A percentile compares a stretch with the other conserved stretches of the same genome.
phyloP scores from a whole-genome alignment of 2,329 filamentous ascomycete species.

The Knufia petricola region DNA sequence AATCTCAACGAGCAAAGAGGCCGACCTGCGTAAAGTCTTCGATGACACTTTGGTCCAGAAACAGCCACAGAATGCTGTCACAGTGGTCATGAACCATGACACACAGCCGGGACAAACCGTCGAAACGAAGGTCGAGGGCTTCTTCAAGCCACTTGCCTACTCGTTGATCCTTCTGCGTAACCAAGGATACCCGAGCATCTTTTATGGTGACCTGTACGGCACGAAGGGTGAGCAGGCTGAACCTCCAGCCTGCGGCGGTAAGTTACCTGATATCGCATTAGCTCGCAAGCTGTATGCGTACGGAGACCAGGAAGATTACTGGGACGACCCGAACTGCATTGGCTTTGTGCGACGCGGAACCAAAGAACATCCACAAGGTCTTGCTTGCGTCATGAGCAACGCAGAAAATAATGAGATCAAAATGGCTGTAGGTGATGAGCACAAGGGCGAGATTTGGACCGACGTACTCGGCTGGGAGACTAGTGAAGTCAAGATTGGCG shows the following conservation, averaged over 20 bases:
- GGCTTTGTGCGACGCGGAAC: conserved; percentile 48
- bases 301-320: conserved; percentile 51
- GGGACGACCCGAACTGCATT: conserved; percentile 46
- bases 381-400: conserved; percentile 45
- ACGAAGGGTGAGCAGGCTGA: conserved; percentile 34
- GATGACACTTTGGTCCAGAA: conserved; percentile 45
- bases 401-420: conserved; percentile 37
- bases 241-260: conserved; percentile 42
- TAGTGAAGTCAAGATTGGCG: conserved; percentile 45
- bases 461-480: conserved; percentile 47
- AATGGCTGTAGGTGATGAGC: conserved; percentile 49
- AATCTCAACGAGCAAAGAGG: conserved; percentile 44
- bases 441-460: conserved; percentile 50
- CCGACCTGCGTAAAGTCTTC: conserved; percentile 51
- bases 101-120: conserved; percentile 22
- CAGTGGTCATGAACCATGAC: conserved; percentile 48
- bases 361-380: conserved; percentile 35
- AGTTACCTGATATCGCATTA: conserved; percentile 46
- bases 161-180: conserved; percentile 53
- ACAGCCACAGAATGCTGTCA: conserved; percentile 46
- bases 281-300: conserved; percentile 53
- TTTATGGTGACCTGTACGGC: conserved; percentile 55
- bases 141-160: conserved; percentile 59
- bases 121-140: conserved; percentile 46
- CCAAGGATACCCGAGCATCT: conserved; percentile 51